Conservation (phyloP, 352 stramenopile species). For the Nothophytophthora sp. region DNA sequence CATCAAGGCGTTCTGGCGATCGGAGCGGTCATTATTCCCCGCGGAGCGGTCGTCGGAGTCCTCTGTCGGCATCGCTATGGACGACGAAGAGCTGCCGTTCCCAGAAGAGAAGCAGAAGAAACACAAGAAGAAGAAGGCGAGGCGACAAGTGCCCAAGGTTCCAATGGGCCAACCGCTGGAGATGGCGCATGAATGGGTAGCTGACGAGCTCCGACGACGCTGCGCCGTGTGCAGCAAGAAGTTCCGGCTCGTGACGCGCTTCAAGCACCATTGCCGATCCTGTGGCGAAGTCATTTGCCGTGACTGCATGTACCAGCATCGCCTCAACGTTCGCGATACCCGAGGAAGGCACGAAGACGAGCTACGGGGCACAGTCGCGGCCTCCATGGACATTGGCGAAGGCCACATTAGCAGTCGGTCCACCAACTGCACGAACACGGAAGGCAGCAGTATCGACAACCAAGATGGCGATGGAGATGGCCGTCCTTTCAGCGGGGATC, state of each 20-base stretch:
- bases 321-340: constrained; percentile 39
- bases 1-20: constrained; percentile 62
- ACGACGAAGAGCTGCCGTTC: constrained; percentile 5
- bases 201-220: constrained; percentile 47
- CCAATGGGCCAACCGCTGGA: constrained; percentile 38
- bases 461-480: constrained; percentile 18
- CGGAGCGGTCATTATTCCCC: constrained; percentile 38
- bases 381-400: constrained; percentile 11
- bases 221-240: constrained; percentile 66
- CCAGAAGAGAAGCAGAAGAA: constrained; percentile 19
- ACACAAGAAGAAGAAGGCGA: constrained; percentile 29
- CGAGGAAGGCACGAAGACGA: constrained; percentile 22
- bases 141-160: constrained; percentile 17
- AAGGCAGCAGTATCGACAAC: constrained; percentile 33
- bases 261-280: constrained; percentile 74
- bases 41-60: constrained; percentile 21
- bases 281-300: constrained; percentile 71
- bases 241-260: constrained; percentile 57
- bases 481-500: constrained; percentile 18
- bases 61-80: constrained; percentile 19
- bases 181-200: constrained; percentile 65
- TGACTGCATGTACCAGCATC: constrained; percentile 47
- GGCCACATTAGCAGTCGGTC: not conserved
- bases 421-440: constrained; percentile 30
- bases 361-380: constrained; percentile 17